phyloP scores from a whole-genome alignment of 345 rosid species.

The Hevea brasiliensis region DNA sequence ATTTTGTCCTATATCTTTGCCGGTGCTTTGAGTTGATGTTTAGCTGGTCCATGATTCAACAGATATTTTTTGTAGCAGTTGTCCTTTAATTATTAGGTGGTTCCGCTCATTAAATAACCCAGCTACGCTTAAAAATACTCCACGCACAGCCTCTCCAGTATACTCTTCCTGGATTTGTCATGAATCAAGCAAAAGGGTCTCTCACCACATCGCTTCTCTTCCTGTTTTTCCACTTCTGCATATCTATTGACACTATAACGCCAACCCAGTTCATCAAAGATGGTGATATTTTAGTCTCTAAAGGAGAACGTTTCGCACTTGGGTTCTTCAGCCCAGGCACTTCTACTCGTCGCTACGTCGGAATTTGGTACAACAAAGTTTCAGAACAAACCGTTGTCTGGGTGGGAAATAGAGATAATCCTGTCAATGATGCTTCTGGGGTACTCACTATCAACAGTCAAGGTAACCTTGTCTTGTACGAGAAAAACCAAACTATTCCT shows the following conservation, averaged over 20 bases:
- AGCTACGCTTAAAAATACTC: not conserved
- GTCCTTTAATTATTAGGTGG: not conserved
- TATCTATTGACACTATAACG: conserved; percentile 8
- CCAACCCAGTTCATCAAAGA: not conserved
- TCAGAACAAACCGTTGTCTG: conserved; percentile 11
- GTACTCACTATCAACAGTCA: not conserved
- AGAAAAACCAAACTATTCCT: not conserved
- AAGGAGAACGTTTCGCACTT: not conserved
- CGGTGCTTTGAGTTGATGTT: no score
- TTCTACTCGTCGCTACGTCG: conserved; percentile 13
- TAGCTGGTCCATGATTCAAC: not conserved
- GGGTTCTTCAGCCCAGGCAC: conserved; percentile 21
- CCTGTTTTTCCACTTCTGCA: not conserved
- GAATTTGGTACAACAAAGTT: conserved; percentile 19
- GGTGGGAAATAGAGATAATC: conserved; percentile 16
- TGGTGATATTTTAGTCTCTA: conserved; percentile 11
- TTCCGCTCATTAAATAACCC: not conserved
- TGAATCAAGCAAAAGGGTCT: not conserved
- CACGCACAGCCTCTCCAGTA: not conserved
- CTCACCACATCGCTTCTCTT: not conserved
- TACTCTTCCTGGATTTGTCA: not conserved
- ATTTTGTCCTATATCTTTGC: no score
- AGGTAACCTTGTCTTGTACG: conserved; percentile 11
- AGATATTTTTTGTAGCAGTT: not conserved
- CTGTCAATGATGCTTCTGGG: conserved; percentile 12